Percentiles rank a stretch among this genome's conserved stretches.
These are phyloP conservation scores for Mucor irregularis DNA, from an alignment of 371 early-diverging fungal genomes.

Conservation along the genomic window DNA sequence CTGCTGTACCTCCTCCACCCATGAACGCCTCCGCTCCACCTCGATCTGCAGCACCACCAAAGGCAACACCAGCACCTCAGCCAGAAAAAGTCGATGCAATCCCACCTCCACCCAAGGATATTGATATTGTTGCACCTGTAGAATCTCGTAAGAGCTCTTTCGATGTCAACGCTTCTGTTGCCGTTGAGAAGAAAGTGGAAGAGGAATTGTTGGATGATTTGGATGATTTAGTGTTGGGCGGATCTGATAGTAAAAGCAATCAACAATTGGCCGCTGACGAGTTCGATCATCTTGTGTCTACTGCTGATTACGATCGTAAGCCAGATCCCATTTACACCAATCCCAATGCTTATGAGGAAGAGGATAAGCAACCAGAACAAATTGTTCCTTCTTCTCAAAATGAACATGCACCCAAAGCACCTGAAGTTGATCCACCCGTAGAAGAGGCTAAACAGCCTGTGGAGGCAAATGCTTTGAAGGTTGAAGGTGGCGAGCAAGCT, in stretches of 20 bases:
- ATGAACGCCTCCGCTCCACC: not conserved
- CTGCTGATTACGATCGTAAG: not conserved
- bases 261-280: not conserved
- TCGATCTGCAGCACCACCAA: conserved; percentile 1
- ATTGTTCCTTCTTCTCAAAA: too few relatives aligned
- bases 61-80: not conserved
- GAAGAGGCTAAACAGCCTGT: too few relatives aligned
- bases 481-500: too few relatives aligned
- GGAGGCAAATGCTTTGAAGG: not conserved
- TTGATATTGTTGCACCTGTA: not conserved
- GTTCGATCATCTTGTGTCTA: not conserved
- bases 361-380: too few relatives aligned
- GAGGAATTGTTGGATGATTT: conserved; percentile 18
- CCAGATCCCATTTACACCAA: not conserved
- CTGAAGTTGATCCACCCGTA: too few relatives aligned
- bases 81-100: too few relatives aligned
- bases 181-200: not conserved
- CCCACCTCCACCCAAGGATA: not conserved
- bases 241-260: not conserved
- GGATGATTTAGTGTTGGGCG: conserved; percentile 22
- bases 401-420: too few relatives aligned
- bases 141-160: not conserved
- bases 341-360: not conserved
- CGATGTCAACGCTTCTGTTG: not conserved
- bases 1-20: not conserved